Conservation (phyloP, 2,329 filamentous ascomycete species). For the Trichoderma citrinoviride region DNA sequence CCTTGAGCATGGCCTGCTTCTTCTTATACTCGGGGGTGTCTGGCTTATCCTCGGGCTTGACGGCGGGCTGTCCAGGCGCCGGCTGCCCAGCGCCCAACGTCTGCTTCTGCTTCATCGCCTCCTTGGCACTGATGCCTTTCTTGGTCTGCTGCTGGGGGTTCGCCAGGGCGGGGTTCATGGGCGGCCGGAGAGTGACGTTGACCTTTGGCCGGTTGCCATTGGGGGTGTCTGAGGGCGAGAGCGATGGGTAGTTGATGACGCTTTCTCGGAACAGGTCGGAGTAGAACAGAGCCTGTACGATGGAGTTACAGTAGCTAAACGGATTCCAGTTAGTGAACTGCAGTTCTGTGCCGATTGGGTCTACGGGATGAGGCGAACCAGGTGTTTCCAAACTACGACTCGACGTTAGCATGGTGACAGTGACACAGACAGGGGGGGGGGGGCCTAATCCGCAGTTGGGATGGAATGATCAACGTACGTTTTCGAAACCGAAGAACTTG, state of each 20-base stretch:
- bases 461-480: constrained; percentile 60
- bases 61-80: constrained; percentile 51
- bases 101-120: constrained; percentile 56
- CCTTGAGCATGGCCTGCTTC: constrained; percentile 84
- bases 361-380: constrained; percentile 60
- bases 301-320: constrained; percentile 92
- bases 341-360: neutral
- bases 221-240: constrained; percentile 67
- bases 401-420: constrained; percentile 36
- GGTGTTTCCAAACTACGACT: constrained; percentile 84
- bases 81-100: constrained; percentile 54
- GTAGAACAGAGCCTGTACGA: constrained; percentile 95
- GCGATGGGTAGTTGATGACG: constrained; percentile 83
- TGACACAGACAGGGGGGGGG: constrained; percentile 14
- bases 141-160: constrained; percentile 43
- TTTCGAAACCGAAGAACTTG: constrained; percentile 98
- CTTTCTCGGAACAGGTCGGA: constrained; percentile 91
- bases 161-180: constrained; percentile 49
- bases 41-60: constrained; percentile 83
- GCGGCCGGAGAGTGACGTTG: constrained; percentile 59
- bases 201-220: constrained; percentile 57
- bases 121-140: constrained; percentile 54
- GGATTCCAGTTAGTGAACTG: neutral
- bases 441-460: neutral
- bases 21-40: constrained; percentile 98